These are phyloP conservation scores for Aspergillus cristatus DNA, from an alignment of 495 filamentous ascomycete species.

Conservation along the genomic window DNA sequence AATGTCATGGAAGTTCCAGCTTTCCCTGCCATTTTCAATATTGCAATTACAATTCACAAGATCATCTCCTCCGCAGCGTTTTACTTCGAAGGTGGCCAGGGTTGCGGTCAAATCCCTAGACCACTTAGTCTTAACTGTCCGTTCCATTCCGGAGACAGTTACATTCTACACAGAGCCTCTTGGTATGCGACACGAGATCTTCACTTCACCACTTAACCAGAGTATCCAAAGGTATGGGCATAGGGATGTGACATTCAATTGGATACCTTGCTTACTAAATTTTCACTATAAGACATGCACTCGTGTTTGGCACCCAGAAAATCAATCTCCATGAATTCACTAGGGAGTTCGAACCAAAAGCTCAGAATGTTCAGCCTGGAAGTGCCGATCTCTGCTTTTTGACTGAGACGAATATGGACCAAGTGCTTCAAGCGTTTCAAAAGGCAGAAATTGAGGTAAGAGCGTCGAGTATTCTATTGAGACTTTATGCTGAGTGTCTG, in stretches of 20 bases:
- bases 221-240: constrained; percentile 17
- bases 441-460: constrained; percentile 30
- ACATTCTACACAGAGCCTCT: constrained; percentile 39
- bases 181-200: constrained; percentile 42
- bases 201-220: constrained; percentile 24
- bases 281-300: constrained; percentile 36
- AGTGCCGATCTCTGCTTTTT: constrained; percentile 48
- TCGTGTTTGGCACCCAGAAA: constrained; percentile 43
- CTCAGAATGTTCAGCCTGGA: constrained; percentile 34
- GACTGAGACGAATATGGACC: constrained; percentile 32
- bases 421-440: constrained; percentile 22
- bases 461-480: not conserved
- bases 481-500: constrained; percentile 5
- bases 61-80: no score
- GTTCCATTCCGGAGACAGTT: constrained; percentile 33
- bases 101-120: constrained; percentile 37
- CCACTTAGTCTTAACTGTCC: constrained; percentile 45
- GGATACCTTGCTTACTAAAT: no score
- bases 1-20: no score
- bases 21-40: no score
- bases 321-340: constrained; percentile 46
- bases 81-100: constrained; percentile 8
- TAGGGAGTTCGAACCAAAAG: constrained; percentile 48
- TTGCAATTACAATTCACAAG: no score
- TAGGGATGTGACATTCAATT: not conserved